Evolutionary conservation across 495 filamentous ascomycete species (phyloP).

Genomic region (Penicillium arizonense): DNA sequence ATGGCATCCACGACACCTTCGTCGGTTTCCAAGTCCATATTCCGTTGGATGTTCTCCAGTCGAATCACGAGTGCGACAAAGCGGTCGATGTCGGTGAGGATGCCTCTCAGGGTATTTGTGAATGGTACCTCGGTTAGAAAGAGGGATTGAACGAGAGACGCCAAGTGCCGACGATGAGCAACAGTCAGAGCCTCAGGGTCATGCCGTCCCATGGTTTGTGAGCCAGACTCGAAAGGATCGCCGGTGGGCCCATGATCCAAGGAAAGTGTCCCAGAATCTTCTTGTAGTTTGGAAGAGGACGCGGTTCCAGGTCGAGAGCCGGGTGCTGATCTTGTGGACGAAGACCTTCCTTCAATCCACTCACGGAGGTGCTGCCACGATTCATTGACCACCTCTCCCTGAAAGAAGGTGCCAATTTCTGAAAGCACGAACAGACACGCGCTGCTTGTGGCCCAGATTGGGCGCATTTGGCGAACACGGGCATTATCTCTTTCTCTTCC

Average conservation of each 20-base stretch:
- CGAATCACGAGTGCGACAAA: conserved; percentile 73
- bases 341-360: conserved; percentile 50
- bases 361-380: conserved; percentile 64
- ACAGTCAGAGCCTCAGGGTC: conserved; percentile 83
- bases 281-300: conserved; percentile 25
- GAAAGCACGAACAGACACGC: conserved; percentile 84
- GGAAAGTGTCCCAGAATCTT: neutral
- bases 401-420: conserved; percentile 81
- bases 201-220: conserved; percentile 45
- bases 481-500: conserved; percentile 58
- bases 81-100: conserved; percentile 71
- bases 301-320: conserved; percentile 41
- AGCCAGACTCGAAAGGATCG: conserved; percentile 11
- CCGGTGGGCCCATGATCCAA: conserved; percentile 4
- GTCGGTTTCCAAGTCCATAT: conserved; percentile 73
- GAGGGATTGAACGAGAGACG: conserved; percentile 60
- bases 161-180: conserved; percentile 74
- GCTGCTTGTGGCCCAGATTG: conserved; percentile 81
- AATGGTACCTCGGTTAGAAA: conserved; percentile 70
- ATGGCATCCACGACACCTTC: conserved; percentile 74
- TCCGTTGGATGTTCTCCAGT: conserved; percentile 67
- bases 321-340: conserved; percentile 14
- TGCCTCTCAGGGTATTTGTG: conserved; percentile 64
- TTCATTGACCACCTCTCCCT: conserved; percentile 81
- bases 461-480: conserved; percentile 64